Conservation (phyloP, 352 stramenopile species). For the Phytophthora constricta region DNA sequence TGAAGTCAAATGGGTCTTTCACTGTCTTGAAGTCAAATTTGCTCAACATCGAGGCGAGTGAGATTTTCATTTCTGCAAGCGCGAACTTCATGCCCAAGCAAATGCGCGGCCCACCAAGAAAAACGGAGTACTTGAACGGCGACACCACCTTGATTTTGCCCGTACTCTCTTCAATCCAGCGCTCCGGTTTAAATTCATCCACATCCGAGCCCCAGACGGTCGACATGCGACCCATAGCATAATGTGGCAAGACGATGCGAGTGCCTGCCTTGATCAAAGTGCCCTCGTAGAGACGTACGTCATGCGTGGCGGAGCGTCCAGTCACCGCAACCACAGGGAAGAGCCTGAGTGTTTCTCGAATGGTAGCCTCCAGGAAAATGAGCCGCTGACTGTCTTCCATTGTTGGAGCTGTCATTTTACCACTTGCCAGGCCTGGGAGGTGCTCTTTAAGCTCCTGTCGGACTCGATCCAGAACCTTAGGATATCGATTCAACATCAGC, state of each 20-base stretch:
- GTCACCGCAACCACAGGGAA: slow-evolving; percentile 70
- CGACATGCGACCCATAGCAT: slow-evolving; percentile 60
- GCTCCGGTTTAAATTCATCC: slow-evolving; percentile 67
- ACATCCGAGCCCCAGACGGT: slow-evolving; percentile 73
- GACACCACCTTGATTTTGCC: slow-evolving; percentile 54
- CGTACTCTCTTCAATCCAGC: slow-evolving; percentile 58
- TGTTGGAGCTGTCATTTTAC: slow-evolving; percentile 18
- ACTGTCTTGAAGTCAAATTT: slow-evolving; percentile 55
- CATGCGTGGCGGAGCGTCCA: slow-evolving; percentile 50
- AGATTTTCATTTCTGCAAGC: slow-evolving; percentile 69
- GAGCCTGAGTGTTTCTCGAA: slow-evolving; percentile 63
- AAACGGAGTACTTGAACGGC: slow-evolving; percentile 70
- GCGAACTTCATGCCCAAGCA: slow-evolving; percentile 77
- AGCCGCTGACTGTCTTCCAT: slow-evolving; percentile 52
- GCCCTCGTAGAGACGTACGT: slow-evolving; percentile 71
- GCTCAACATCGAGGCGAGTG: slow-evolving; percentile 57
- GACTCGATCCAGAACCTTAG: slow-evolving; percentile 49
- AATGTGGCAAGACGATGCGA: slow-evolving; percentile 67
- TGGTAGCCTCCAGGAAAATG: slow-evolving; percentile 54
- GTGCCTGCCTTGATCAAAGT: slow-evolving; percentile 65
- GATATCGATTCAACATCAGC: slow-evolving; percentile 54
- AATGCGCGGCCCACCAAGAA: slow-evolving; percentile 68
- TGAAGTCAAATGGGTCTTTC: slow-evolving; percentile 47
- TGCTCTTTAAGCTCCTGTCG: slow-evolving; percentile 46
- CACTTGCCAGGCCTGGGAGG: slow-evolving; percentile 49